Evolutionary conservation across 176 grass and related monocot species (phyloP).

Genomic region (Triticum monococcum): DNA sequence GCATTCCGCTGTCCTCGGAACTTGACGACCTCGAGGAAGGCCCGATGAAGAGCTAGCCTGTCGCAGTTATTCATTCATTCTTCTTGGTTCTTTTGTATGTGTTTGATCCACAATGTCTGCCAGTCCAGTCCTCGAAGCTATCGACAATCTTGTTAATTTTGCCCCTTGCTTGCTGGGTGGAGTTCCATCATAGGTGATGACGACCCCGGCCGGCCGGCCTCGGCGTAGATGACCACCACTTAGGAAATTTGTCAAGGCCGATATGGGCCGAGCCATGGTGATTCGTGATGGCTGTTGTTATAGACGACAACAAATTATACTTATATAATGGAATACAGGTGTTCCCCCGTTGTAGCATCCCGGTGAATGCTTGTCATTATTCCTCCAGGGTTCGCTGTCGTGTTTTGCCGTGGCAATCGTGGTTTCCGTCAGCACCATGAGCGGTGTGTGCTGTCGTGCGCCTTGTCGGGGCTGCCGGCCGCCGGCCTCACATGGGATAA

Average conservation of each 20-base stretch:
- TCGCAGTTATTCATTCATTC: constrained; percentile 41
- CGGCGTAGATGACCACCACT: constrained; percentile 38
- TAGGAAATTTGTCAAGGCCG: constrained; percentile 29
- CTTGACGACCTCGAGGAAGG: constrained; percentile 83
- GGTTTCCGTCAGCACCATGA: background rate
- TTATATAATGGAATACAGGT: constrained; percentile 36
- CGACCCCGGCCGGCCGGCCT: background rate
- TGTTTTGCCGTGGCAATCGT: background rate
- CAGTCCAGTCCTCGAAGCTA: constrained; percentile 22
- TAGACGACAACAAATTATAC: constrained; percentile 20
- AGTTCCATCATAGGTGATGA: constrained; percentile 2
- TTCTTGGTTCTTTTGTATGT: constrained; percentile 49
- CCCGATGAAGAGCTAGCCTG: constrained; percentile 67
- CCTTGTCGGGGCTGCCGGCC: constrained; percentile 26
- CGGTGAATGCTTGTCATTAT: background rate
- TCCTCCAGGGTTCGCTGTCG: constrained; percentile 8
- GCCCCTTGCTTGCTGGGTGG: constrained; percentile 17
- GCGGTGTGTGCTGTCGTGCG: background rate
- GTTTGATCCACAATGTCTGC: constrained; percentile 15
- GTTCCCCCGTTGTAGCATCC: constrained; percentile 16
- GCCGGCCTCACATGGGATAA: constrained; percentile 32
- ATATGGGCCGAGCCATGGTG: constrained; percentile 24
- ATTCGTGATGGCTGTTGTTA: constrained; percentile 40
- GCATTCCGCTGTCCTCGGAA: constrained; percentile 22
- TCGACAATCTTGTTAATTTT: constrained; percentile 44